A percentile compares a stretch with the other conserved stretches of the same genome.
These are phyloP conservation scores for Scorias spongiosa DNA, from an alignment of 2,329 filamentous ascomycete genomes.

Conservation along the genomic window DNA sequence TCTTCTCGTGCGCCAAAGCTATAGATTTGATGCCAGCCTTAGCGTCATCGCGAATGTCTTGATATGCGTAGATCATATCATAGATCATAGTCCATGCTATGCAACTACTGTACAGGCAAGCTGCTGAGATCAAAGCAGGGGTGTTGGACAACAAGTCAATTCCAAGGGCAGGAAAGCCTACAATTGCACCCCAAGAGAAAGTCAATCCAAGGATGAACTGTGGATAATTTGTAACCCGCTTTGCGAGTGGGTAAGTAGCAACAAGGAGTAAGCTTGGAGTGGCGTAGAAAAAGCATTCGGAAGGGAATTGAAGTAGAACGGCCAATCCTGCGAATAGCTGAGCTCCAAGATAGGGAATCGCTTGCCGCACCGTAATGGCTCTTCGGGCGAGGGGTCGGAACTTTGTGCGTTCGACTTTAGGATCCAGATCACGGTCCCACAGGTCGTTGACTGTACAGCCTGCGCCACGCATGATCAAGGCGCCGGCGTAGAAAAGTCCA, in stretches of 20 bases:
- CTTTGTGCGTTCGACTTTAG: conserved; percentile 59
- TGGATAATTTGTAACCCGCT: conserved; percentile 75
- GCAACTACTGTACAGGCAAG: conserved; percentile 59
- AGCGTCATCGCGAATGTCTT: conserved; percentile 74
- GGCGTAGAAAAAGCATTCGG: conserved; percentile 59
- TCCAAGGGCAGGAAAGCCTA: conserved; percentile 75
- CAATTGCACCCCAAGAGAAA: conserved; percentile 78
- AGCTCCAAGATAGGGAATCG: conserved; percentile 55
- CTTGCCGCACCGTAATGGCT: conserved; percentile 58
- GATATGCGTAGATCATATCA: conserved; percentile 88
- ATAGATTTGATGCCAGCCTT: conserved; percentile 84
- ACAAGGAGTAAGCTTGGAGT: conserved; percentile 62
- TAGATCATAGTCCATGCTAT: conserved; percentile 78
- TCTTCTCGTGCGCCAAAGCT: conserved; percentile 59
- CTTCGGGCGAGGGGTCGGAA: conserved; percentile 67
- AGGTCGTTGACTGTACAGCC: conserved; percentile 85
- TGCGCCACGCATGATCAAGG: conserved; percentile 72
- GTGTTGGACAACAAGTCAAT: conserved; percentile 54
- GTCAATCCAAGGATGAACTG: conserved; percentile 70
- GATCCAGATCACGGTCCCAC: conserved; percentile 78
- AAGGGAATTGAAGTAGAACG: conserved; percentile 61
- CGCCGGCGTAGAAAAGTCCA: conserved; percentile 56
- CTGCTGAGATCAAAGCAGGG: conserved; percentile 49
- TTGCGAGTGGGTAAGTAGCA: conserved; percentile 64
- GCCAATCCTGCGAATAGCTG: conserved; percentile 61